These are phyloP conservation scores for Mycena sanguinolenta DNA, from an alignment of 768 basidiomycete species.

Conservation along the genomic window DNA sequence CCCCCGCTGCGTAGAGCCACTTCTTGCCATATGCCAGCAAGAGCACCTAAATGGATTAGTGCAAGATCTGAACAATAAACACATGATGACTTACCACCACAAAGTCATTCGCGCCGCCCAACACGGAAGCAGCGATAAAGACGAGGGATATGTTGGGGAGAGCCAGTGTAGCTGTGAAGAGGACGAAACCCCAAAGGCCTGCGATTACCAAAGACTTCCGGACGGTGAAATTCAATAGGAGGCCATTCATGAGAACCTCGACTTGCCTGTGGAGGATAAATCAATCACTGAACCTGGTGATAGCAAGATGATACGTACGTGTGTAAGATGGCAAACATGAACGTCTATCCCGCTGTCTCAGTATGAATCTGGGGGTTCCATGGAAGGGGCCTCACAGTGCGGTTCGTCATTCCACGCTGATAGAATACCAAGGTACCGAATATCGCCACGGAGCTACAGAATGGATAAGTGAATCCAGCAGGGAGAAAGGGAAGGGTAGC, in stretches of 20 bases:
- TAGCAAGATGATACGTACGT: slow-evolving; percentile 11
- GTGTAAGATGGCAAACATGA: slow-evolving; percentile 24
- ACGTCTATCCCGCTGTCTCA: slow-evolving; percentile 10
- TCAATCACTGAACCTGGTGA: not conserved
- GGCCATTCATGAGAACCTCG: slow-evolving; percentile 26
- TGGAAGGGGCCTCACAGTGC: slow-evolving; percentile 18
- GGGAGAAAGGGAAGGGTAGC: not conserved
- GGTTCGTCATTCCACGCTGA: slow-evolving; percentile 30
- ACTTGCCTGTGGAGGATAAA: slow-evolving; percentile 26
- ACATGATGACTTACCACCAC: slow-evolving; percentile 16
- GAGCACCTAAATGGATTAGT: slow-evolving; percentile 23
- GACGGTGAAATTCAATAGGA: slow-evolving; percentile 21
- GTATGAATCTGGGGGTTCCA: not conserved
- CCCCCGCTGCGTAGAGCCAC: slow-evolving; percentile 27
- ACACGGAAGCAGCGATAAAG: slow-evolving; percentile 21
- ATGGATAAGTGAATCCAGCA: not conserved
- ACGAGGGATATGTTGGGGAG: slow-evolving; percentile 33
- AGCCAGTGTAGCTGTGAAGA: slow-evolving; percentile 23
- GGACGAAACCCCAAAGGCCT: slow-evolving; percentile 24
- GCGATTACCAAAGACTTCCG: slow-evolving; percentile 21
- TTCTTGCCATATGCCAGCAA: slow-evolving; percentile 29
- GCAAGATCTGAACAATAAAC: not conserved
- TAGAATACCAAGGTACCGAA: slow-evolving; percentile 29
- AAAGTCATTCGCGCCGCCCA: slow-evolving; percentile 31
- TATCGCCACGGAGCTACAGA: slow-evolving; percentile 27